Percentiles rank a stretch among this genome's conserved stretches.
phyloP scores from a whole-genome alignment of 1,139 yeast genomes.

The Pichia inconspicua region DNA sequence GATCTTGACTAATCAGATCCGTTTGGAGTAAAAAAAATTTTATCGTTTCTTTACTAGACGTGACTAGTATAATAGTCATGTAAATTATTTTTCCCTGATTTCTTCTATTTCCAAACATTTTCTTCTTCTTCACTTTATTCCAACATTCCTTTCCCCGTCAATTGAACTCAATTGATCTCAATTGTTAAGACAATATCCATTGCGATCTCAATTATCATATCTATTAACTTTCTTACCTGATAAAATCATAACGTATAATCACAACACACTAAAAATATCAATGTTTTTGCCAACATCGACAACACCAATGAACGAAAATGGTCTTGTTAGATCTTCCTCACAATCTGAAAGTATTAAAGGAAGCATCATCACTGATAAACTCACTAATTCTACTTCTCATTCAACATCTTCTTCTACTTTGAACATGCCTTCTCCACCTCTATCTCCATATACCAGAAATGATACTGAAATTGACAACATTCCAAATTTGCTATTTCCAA shows the following conservation, averaged over 20 bases:
- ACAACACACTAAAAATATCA: constrained; percentile 6
- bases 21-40: neutral
- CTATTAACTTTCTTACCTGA: too few species aligned
- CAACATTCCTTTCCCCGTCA: neutral
- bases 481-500: constrained; percentile 23
- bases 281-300: constrained; percentile 8
- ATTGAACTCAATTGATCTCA: constrained; percentile 5
- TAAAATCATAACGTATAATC: too few species aligned
- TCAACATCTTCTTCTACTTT: constrained; percentile 3
- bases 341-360: neutral
- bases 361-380: neutral
- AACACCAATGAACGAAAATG: constrained; percentile 12
- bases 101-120: neutral
- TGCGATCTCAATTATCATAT: neutral
- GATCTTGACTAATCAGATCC: neutral
- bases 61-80: neutral
- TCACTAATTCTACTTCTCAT: neutral
- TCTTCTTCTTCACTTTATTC: neutral
- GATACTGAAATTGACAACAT: constrained; percentile 22
- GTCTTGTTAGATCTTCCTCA: neutral
- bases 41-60: neutral
- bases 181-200: neutral
- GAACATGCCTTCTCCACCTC: constrained; percentile 55
- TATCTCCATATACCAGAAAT: constrained; percentile 47
- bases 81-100: neutral